Percentiles rank a stretch among this genome's conserved stretches.
phyloP scores from a whole-genome alignment of 2,329 filamentous ascomycete species.

The Cordyceps tenuipes region DNA sequence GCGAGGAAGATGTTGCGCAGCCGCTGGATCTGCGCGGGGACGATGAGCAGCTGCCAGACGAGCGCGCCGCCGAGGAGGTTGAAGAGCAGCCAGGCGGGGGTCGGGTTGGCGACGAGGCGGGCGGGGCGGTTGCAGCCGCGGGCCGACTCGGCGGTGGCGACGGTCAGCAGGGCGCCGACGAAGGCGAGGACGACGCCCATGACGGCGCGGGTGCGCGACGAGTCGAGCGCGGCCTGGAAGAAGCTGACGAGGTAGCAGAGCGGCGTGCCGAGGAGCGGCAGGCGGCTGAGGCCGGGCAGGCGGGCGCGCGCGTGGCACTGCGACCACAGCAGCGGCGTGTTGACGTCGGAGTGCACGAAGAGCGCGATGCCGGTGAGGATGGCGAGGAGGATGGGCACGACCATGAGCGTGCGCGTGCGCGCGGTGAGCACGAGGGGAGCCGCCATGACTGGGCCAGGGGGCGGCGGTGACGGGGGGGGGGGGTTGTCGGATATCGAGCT shows the following conservation, averaged over 20 bases:
- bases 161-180: conserved; percentile 38
- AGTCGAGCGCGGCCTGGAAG: conserved; percentile 35
- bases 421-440: conserved; percentile 8
- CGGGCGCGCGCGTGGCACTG: conserved; percentile 43
- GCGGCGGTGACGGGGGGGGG: background rate
- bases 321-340: conserved; percentile 43
- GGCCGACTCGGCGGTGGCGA: conserved; percentile 41
- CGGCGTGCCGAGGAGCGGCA: conserved; percentile 37
- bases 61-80: conserved; percentile 41
- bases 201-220: conserved; percentile 31
- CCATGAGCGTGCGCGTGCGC: conserved; percentile 42
- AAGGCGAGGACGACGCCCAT: conserved; percentile 36
- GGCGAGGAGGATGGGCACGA: conserved; percentile 40
- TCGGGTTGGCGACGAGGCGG: conserved; percentile 29
- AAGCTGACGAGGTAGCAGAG: conserved; percentile 44
- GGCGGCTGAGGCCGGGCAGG: conserved; percentile 34
- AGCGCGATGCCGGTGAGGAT: conserved; percentile 32
- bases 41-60: conserved; percentile 43
- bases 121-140: conserved; percentile 32
- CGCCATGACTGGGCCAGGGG: background rate
- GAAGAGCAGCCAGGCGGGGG: conserved; percentile 38
- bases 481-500: background rate
- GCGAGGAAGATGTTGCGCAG: conserved; percentile 28
- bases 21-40: conserved; percentile 40
- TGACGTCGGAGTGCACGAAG: conserved; percentile 40